Evolutionary conservation across 2,329 filamentous ascomycete genomes (phyloP).

Genomic region (Penicillium brevicompactum): DNA sequence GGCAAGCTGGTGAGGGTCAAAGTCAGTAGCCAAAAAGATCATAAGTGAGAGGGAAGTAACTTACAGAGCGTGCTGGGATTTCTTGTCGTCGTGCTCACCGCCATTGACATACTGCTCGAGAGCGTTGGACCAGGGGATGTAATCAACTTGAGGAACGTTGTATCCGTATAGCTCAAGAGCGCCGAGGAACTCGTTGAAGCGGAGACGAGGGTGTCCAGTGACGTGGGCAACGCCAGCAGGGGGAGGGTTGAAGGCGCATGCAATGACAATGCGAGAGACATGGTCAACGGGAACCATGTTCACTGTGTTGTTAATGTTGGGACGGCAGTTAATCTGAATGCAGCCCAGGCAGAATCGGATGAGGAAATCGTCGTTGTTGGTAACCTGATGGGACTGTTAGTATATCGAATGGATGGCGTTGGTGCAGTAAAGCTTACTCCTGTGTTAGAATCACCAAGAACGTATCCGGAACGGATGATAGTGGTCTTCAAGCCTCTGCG

Average conservation of each 20-base stretch:
- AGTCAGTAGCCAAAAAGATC: not conserved
- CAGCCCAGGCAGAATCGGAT: slow-evolving; percentile 86
- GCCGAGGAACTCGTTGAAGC: slow-evolving; percentile 76
- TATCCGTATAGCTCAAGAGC: slow-evolving; percentile 74
- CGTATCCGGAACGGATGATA: slow-evolving; percentile 82
- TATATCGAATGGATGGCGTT: not conserved
- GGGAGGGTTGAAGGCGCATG: slow-evolving; percentile 68
- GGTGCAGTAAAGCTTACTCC: slow-evolving; percentile 48
- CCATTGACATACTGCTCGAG: slow-evolving; percentile 69
- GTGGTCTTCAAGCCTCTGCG: slow-evolving; percentile 72
- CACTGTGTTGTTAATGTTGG: slow-evolving; percentile 80
- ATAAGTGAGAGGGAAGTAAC: slow-evolving; percentile 12
- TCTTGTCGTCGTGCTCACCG: slow-evolving; percentile 57
- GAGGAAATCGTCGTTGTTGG: slow-evolving; percentile 86
- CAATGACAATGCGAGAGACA: slow-evolving; percentile 77
- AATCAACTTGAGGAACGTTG: slow-evolving; percentile 65
- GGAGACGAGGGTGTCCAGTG: slow-evolving; percentile 75
- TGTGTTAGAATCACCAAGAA: slow-evolving; percentile 70
- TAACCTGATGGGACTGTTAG: slow-evolving; percentile 34
- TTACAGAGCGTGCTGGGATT: slow-evolving; percentile 67
- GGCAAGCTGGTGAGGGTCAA: slow-evolving; percentile 55
- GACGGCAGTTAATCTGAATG: slow-evolving; percentile 72
- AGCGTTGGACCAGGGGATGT: slow-evolving; percentile 67
- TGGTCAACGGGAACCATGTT: slow-evolving; percentile 88
- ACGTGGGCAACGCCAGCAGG: slow-evolving; percentile 70